Base-by-base conservation (phyloP, 75 land plant species). In the Pinus albicaulis region DNA sequence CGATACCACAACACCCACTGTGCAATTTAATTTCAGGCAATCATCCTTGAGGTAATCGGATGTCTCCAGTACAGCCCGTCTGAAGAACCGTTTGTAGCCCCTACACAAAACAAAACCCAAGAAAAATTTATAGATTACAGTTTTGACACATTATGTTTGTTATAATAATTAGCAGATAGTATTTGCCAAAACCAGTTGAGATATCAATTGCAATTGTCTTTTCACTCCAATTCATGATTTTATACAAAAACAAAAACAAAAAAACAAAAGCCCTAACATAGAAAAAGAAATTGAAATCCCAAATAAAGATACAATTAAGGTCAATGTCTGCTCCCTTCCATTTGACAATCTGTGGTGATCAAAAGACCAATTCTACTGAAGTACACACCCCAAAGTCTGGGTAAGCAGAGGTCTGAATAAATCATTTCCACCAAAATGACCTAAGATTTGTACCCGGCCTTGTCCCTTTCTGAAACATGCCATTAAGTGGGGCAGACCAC, bases 61-160 rank as follows among this genome's bases (percentile, higher is more conserved):
- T 5, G 90, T 84, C 72, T 97, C 99, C 53, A 97, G 92, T 60
- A 84, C 83, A 5, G 89, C 78, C 8, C 99, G 76, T 70, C 93
- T 84, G 80, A 92, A 97, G 74, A 94, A 94, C 12, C 99, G 99
- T 74, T 97, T 97, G 83, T 97, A 97, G 22, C 99, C 99, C 97
- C 97, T 94, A 55, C 36, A 73, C 23, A 48, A 31, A 6, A n/a
- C 57, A 56, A 66, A 76, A 41, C n/a, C 24, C 22, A 20, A 38
- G 48, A 59, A 19, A 70, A 14, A 38, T 70, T 20, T 44, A 70
- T 16, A 7, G n/a, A 60, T 70, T 70, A 36, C 3, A 44, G 11
- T 34, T 19, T 60, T 22, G 10, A 60, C 20, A 22, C 23, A 60
- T 20, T n/a, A n/a, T n/a, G 24, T 20, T 60, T 60, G 63, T n/a